A percentile compares a stretch with the other conserved stretches of the same genome.
Evolutionary conservation across 164 flowering plant genomes (phyloP).

Genomic region (Litsea cubeba): DNA sequence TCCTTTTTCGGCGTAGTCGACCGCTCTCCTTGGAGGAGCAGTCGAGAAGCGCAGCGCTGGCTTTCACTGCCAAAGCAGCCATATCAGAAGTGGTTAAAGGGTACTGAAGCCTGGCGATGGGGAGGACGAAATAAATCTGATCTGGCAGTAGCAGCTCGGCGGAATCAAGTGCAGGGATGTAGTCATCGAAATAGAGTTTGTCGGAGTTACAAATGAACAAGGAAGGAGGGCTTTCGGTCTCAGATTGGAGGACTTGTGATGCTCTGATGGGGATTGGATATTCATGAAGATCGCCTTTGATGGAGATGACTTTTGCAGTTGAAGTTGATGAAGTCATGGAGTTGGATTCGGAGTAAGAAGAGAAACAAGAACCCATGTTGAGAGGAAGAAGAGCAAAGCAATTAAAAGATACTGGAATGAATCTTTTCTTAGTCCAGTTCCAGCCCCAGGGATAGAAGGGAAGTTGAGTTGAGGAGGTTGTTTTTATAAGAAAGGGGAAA

Average conservation of each 20-base stretch:
- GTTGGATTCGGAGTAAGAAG: neutral
- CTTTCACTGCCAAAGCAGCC: slow-evolving; percentile 68
- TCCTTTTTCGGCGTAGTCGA: neutral
- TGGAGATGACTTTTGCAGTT: slow-evolving; percentile 34
- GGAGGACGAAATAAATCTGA: slow-evolving; percentile 57
- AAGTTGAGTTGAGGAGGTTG: neutral
- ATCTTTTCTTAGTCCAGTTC: too few species aligned
- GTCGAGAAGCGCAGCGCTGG: slow-evolving; percentile 29
- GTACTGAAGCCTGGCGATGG: slow-evolving; percentile 26
- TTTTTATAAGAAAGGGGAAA: too few species aligned
- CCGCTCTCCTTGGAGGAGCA: slow-evolving; percentile 3
- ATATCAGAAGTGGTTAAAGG: slow-evolving; percentile 46
- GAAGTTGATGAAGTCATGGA: slow-evolving; percentile 4
- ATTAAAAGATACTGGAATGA: neutral
- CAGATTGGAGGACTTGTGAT: slow-evolving; percentile 29
- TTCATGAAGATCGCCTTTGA: slow-evolving; percentile 32
- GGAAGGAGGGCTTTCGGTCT: neutral
- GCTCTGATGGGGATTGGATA: slow-evolving; percentile 32
- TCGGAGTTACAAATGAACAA: slow-evolving; percentile 51
- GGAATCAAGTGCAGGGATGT: slow-evolving; percentile 35
- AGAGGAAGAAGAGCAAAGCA: neutral
- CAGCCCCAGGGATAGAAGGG: neutral
- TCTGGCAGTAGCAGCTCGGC: slow-evolving; percentile 24
- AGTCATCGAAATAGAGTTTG: slow-evolving; percentile 34
- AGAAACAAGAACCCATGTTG: slow-evolving; percentile 19